phyloP scores from a whole-genome alignment of 495 filamentous ascomycete species.

The Echria macrotheca region DNA sequence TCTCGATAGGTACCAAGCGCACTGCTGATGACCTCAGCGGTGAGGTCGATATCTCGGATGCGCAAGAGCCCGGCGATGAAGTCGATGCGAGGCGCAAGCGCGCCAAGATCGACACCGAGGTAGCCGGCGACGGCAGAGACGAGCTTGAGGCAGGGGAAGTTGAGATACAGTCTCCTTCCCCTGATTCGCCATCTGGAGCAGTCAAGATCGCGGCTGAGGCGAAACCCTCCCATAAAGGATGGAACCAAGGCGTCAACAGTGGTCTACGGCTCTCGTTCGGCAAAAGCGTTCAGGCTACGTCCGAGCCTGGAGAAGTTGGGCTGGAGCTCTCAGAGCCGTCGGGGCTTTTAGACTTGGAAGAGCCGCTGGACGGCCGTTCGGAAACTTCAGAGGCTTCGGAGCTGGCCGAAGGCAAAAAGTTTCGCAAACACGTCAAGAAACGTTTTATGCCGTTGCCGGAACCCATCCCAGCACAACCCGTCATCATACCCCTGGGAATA shows the following conservation, averaged over 20 bases:
- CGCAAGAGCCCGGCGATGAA: background rate
- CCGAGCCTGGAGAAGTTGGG: too few relatives aligned
- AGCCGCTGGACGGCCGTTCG: too few relatives aligned
- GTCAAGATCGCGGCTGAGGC: background rate
- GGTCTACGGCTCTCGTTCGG: conserved; percentile 28
- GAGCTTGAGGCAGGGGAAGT: conserved; percentile 32
- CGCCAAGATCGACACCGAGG: background rate
- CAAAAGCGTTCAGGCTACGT: conserved; percentile 3
- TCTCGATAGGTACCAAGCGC: too few relatives aligned
- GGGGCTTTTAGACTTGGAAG: too few relatives aligned
- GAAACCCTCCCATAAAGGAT: conserved; percentile 18
- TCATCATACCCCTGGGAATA: background rate
- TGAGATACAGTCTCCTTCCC: conserved; percentile 20
- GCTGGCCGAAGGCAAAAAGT: too few relatives aligned
- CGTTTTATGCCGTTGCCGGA: too few relatives aligned
- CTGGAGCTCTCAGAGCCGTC: too few relatives aligned
- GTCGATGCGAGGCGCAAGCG: background rate
- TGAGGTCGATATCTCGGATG: background rate
- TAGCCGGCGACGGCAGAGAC: background rate
- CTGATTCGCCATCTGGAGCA: background rate
- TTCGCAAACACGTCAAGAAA: too few relatives aligned
- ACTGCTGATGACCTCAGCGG: background rate
- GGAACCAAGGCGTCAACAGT: conserved; percentile 34
- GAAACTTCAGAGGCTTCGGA: too few relatives aligned
- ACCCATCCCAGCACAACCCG: too few relatives aligned